phyloP scores from a whole-genome alignment of 2,329 filamentous ascomycete genomes.

The Dothidotthia symphoricarpi region DNA sequence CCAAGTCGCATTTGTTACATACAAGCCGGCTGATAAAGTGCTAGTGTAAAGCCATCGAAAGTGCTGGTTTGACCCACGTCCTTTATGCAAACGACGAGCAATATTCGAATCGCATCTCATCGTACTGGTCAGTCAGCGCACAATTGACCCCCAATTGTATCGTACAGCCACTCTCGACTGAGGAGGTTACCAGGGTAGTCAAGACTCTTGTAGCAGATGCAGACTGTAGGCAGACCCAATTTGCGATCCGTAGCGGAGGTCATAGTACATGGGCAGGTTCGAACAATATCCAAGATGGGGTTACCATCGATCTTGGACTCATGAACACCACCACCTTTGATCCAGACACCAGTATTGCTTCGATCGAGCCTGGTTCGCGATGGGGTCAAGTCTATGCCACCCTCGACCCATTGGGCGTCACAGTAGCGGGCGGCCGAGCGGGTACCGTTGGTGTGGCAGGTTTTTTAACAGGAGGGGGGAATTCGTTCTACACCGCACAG shows the following conservation, averaged over 20 bases:
- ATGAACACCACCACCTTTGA: slow-evolving; percentile 21
- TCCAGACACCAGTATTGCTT: slow-evolving; percentile 13
- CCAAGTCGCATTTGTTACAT: slow-evolving; percentile 5
- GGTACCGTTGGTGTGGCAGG: slow-evolving; percentile 30
- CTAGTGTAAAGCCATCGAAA: slow-evolving; percentile 20
- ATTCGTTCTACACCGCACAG: slow-evolving; percentile 23
- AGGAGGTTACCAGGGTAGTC: slow-evolving; percentile 23
- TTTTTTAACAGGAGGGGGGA: slow-evolving; percentile 30
- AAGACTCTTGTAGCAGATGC: slow-evolving; percentile 9
- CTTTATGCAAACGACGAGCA: slow-evolving; percentile 13
- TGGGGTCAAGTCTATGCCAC: slow-evolving; percentile 39
- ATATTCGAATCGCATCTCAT: slow-evolving; percentile 17
- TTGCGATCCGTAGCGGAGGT: slow-evolving; percentile 34
- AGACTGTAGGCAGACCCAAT: slow-evolving; percentile 2
- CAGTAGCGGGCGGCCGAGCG: slow-evolving; percentile 25
- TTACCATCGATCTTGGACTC: slow-evolving; percentile 29
- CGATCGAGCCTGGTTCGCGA: slow-evolving; percentile 26
- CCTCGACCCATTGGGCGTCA: slow-evolving; percentile 15
- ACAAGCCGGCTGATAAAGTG: too few species aligned
- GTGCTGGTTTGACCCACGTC: slow-evolving; percentile 14
- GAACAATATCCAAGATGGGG: slow-evolving; percentile 29
- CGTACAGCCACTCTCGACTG: slow-evolving; percentile 26
- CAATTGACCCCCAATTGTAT: slow-evolving; percentile 32
- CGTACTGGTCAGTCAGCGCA: slow-evolving; percentile 28
- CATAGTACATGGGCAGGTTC: slow-evolving; percentile 27